Base-by-base conservation (phyloP, 768 basidiomycete species). In the Gyrodon lividus region DNA sequence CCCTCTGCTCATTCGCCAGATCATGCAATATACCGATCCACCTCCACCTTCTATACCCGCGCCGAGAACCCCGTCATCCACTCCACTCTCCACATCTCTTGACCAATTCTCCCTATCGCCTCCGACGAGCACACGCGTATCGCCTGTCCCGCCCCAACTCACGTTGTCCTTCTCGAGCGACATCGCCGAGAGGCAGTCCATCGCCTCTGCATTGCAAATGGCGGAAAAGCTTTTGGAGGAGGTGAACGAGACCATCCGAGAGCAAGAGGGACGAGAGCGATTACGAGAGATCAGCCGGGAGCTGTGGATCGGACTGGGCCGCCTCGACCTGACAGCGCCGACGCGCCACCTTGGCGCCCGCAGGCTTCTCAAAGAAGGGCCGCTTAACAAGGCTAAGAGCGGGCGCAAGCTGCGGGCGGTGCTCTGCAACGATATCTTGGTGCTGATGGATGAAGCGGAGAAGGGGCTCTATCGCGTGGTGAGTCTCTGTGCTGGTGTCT, bases 241-340 rank as follows among this genome's bases (percentile, higher is more conserved):
- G 33, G 94, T 98, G 65, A 99, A 98, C 64, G 95, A 97, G 64
- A 76, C 84, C 2, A 89, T 98, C 23, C 78, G 95, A 4, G 82
- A 89, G 17, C 87, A 86, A 50, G 94, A 98, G 68, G 84, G 87
- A 1, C 69, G 74, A 8, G 90, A 91, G 57, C 81, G 87, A n/a
- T 74, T 99, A 2, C 77, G 76, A 41, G 74, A 72, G 20, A 78
- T 98, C 30, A 92, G 89, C 14, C 81, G 87, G 51, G 73, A 89
- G 60, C 74, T 98, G 5, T 94, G 89, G 86, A 85, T 98, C 52
- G 92, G 92, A 3, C 80, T 91, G 70, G 91, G 86, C 5, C 84
- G 87, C 16, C 81, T 97, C 19, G 93, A 98, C 65, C 72, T 98
- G n/a, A 94, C 92, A 0, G 90, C 87, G 0, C 87, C 91, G 0